Percentiles rank a stretch among this genome's conserved stretches.
Conservation (phyloP, 2,329 filamentous ascomycete species). For the Rugonectria rugulosa region DNA sequence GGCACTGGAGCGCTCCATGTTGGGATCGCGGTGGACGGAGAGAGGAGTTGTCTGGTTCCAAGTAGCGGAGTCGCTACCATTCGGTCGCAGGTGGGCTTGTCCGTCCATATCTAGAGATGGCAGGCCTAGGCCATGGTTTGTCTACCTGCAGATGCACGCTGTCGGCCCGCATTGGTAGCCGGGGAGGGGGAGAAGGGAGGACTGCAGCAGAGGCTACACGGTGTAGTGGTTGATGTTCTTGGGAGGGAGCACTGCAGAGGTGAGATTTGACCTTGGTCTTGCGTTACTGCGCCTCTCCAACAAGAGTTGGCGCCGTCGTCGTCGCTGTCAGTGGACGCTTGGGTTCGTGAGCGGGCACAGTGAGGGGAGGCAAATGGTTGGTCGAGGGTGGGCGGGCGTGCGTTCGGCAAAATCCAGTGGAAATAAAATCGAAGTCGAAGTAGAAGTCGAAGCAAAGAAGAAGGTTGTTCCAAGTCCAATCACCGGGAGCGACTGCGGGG, state of each 20-base stretch:
- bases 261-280: neutral
- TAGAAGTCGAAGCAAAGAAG: neutral
- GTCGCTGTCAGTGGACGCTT: neutral
- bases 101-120: slow-evolving; percentile 56
- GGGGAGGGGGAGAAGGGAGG: slow-evolving; percentile 11
- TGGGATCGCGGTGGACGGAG: slow-evolving; percentile 39
- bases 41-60: slow-evolving; percentile 44
- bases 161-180: slow-evolving; percentile 43
- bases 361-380: slow-evolving; percentile 2
- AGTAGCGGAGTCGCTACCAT: slow-evolving; percentile 46
- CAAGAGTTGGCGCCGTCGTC: neutral
- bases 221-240: neutral
- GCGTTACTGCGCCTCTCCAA: slow-evolving; percentile 1
- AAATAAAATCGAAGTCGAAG: slow-evolving; percentile 13
- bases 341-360: neutral
- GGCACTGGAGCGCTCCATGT: slow-evolving; percentile 46
- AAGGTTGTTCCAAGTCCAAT: slow-evolving; percentile 21
- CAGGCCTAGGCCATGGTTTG: slow-evolving; percentile 55
- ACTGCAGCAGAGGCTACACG: slow-evolving; percentile 16
- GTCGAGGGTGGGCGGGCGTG: slow-evolving; percentile 7
- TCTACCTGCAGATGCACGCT: slow-evolving; percentile 48
- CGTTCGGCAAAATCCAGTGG: slow-evolving; percentile 3
- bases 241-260: neutral
- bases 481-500: slow-evolving; percentile 36
- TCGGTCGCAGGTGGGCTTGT: slow-evolving; percentile 47